Evolutionary conservation across 75 land plant genomes (phyloP), one percentile per base, ranked within the genome.

Genomic region (Selaginella moellendorffii): DNA sequence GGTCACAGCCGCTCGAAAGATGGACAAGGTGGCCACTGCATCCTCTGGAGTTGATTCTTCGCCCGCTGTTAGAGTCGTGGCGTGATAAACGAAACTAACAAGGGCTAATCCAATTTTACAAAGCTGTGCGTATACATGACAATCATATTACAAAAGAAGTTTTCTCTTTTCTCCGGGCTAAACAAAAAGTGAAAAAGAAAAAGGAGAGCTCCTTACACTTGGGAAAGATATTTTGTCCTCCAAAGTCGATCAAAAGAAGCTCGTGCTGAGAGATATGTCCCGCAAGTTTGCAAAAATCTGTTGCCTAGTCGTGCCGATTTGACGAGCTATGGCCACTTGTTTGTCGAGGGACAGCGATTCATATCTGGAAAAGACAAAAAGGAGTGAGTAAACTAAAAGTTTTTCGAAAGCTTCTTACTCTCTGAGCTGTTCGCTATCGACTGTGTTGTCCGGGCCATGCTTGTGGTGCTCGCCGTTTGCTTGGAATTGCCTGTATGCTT

Each of bases 371-470:
- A 71, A 58, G 18, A 2, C n/a, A 17, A 27, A 64, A 64, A 29
- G 12, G 21, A 69, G 14, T 8, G 64, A 27, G 27, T 31, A 26
- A 63, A 51, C 27, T 51, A 0, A 69, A 28, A 19, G 28, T 42
- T 29, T 28, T 20, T 60, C 5, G 27, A 60, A 26, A n/a, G 23
- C 14, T 61, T 0, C 19, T 9, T 83, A 92, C 97, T 89, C 79
- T 71, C 74, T 66, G 30, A 93, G 84, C 2, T 88, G 87, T 71
- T 93, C 99, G 70, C 78, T 88, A 59, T 93, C 96, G 26, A 93
- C 85, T 36, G 85, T 93, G 65, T 81, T 89, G 64, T 93, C 99
- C 42, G 99, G 99, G 9, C 99, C 97, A 42, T 85, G 96, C 20
- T 83, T 75, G 74, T 93, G 96, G 22, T 87, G 78, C 73, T 74